Conservation (phyloP, 306 rosid genomes). For the Inga laurina region DNA sequence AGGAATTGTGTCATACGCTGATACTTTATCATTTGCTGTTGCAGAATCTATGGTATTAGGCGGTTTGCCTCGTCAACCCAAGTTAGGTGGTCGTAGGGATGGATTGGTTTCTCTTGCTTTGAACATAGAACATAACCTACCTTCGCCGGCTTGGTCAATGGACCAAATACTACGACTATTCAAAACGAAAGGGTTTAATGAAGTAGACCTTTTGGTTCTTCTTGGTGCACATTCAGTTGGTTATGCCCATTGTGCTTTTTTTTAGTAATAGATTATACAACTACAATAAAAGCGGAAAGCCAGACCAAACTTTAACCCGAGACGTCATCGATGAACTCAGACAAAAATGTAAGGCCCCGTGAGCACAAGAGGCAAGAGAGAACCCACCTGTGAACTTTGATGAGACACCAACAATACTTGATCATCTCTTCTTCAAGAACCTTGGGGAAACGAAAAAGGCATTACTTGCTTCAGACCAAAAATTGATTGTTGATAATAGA, state of each 20-base stretch:
- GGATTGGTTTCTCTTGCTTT: slow-evolving; percentile 40
- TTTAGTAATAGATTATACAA: slow-evolving; percentile 45
- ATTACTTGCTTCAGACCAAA: slow-evolving; percentile 36
- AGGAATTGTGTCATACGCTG: slow-evolving; percentile 65
- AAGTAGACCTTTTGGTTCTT: slow-evolving; percentile 57
- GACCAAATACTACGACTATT: slow-evolving; percentile 35
- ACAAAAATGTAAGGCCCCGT: slow-evolving; percentile 24
- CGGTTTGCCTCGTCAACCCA: slow-evolving; percentile 30
- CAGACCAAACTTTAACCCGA: slow-evolving; percentile 35
- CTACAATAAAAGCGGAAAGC: not conserved
- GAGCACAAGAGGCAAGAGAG: not conserved
- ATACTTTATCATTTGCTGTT: slow-evolving; percentile 48
- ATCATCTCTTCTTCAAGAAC: slow-evolving; percentile 46
- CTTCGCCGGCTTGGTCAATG: slow-evolving; percentile 31
- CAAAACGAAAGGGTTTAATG: slow-evolving; percentile 36
- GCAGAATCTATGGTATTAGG: slow-evolving; percentile 37
- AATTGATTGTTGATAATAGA: not conserved
- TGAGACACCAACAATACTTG: slow-evolving; percentile 49
- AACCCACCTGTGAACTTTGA: slow-evolving; percentile 41
- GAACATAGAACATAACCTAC: slow-evolving; percentile 38
- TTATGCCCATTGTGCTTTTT: slow-evolving; percentile 32
- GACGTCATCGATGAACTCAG: slow-evolving; percentile 15
- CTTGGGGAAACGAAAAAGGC: slow-evolving; percentile 34
- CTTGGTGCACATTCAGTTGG: slow-evolving; percentile 79
- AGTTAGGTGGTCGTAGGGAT: slow-evolving; percentile 60